A percentile compares a stretch with the other conserved stretches of the same genome.
Conservation (phyloP, 768 basidiomycete species). For the Rossbeevera mucosa region DNA sequence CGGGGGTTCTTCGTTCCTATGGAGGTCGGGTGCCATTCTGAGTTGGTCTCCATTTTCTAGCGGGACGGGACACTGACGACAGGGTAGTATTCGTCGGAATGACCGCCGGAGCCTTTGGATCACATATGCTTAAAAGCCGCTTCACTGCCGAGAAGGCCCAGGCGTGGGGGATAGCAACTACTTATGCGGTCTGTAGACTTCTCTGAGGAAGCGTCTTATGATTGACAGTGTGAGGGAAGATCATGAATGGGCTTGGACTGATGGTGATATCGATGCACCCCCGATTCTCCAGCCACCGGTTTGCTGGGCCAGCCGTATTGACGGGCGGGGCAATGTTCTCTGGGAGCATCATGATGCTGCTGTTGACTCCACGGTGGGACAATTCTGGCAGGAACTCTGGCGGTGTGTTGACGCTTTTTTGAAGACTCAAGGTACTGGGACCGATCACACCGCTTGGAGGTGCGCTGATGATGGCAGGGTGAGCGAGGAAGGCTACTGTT, state of each 20-base stretch:
- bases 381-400: conserved; percentile 3
- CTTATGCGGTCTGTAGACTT: conserved; percentile 51
- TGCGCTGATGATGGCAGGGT: conserved; percentile 64
- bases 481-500: too few species aligned
- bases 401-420: conserved; percentile 4
- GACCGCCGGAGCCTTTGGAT: conserved; percentile 62
- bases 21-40: conserved; percentile 41
- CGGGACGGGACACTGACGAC: not conserved
- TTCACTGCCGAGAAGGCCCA: conserved; percentile 49
- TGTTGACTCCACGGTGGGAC: conserved; percentile 43
- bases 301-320: conserved; percentile 65
- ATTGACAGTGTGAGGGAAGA: conserved; percentile 35
- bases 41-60: conserved; percentile 26
- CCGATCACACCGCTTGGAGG: conserved; percentile 69
- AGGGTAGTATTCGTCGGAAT: conserved; percentile 46
- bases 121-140: conserved; percentile 53
- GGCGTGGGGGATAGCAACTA: conserved; percentile 60
- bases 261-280: conserved; percentile 60
- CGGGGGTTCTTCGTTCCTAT: conserved; percentile 28
- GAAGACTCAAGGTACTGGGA: conserved; percentile 49
- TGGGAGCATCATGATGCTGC: conserved; percentile 53
- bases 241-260: conserved; percentile 66
- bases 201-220: not conserved
- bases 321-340: conserved; percentile 58
- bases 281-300: conserved; percentile 52